A percentile compares a stretch with the other conserved stretches of the same genome.
Conservation (phyloP, 139 green algal genomes). For the Asterochloris erici region DNA sequence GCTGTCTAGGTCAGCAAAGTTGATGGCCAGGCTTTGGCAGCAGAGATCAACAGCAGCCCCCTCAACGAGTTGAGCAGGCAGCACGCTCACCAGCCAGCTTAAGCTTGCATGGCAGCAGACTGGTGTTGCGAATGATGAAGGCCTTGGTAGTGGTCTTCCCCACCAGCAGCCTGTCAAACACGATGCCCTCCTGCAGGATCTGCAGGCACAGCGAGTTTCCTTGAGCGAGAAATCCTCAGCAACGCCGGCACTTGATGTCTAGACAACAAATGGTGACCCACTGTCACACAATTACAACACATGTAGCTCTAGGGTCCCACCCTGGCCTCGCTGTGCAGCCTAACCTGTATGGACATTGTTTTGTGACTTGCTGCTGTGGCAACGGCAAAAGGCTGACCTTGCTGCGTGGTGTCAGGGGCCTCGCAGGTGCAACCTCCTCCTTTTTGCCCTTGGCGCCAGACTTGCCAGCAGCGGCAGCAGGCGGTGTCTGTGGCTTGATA, state of each 20-base stretch:
- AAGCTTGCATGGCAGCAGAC: conserved; percentile 73
- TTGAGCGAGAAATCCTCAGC: no score
- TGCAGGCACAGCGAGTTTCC: not conserved
- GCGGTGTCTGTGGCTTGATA: conserved; percentile 1
- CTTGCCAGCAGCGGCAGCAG: not conserved
- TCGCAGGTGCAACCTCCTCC: not conserved
- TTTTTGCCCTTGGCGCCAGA: not conserved
- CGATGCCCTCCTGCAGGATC: conserved; percentile 41
- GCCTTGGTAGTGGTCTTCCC: conserved; percentile 46
- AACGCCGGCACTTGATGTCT: no score
- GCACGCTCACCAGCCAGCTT: conserved; percentile 36
- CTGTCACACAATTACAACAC: no score
- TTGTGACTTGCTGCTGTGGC: no score
- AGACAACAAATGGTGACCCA: no score
- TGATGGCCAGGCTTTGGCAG: no score
- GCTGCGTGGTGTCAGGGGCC: conserved; percentile 11
- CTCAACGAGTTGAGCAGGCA: no score
- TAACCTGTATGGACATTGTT: no score
- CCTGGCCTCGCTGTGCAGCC: no score
- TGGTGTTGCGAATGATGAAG: conserved; percentile 65
- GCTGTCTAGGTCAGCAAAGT: no score
- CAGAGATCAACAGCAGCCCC: no score
- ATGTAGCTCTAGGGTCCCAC: no score
- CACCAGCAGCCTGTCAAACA: conserved; percentile 71
- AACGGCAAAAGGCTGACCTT: not conserved